phyloP scores from a whole-genome alignment of 2,329 filamentous ascomycete species.

The Periconia sp. region DNA sequence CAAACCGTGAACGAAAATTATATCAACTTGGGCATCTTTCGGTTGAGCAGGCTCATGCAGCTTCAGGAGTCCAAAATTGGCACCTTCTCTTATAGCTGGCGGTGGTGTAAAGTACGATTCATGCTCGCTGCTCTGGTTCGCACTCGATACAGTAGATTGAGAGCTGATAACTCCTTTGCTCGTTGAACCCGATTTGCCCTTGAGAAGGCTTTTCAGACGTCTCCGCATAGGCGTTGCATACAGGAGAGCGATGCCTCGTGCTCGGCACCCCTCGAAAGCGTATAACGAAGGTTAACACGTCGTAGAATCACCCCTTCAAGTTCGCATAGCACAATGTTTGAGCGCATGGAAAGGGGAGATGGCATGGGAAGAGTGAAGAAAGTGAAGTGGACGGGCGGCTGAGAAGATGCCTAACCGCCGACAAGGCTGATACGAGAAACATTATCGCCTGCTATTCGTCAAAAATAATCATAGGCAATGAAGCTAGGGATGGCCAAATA shows the following conservation, averaged over 20 bases:
- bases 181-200: background rate
- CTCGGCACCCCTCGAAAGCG: too few relatives aligned
- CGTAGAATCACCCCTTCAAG: too few relatives aligned
- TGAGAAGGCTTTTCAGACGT: background rate
- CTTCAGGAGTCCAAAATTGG: constrained; percentile 1
- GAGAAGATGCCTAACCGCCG: background rate
- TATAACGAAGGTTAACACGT: too few relatives aligned
- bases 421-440: background rate
- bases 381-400: background rate
- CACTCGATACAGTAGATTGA: background rate
- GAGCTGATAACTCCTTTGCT: background rate
- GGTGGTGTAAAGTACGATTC: background rate
- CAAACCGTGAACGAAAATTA: constrained; percentile 23
- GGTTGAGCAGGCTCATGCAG: constrained; percentile 1
- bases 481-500: too few relatives aligned
- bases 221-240: background rate
- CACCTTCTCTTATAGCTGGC: background rate
- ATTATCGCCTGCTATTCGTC: background rate
- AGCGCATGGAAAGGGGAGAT: background rate
- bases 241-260: too few relatives aligned
- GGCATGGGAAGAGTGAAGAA: background rate
- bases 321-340: too few relatives aligned
- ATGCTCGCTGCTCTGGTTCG: background rate
- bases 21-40: constrained; percentile 1
- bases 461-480: background rate